These are phyloP conservation scores for Tetrahymena thermophila DNA, from an alignment of 73 alveolate genomes.

Conservation along the genomic window DNA sequence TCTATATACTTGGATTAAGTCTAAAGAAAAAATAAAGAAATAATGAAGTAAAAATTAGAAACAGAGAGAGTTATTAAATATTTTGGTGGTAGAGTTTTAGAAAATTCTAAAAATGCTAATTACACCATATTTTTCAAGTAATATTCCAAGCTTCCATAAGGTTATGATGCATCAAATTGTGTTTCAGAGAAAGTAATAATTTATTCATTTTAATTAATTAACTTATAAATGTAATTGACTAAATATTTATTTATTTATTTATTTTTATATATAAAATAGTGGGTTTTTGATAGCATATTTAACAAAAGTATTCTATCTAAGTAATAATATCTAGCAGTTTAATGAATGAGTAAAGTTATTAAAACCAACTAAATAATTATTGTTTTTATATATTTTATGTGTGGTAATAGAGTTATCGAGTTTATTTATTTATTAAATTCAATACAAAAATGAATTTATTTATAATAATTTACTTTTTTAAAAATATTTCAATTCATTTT, in stretches of 20 bases:
- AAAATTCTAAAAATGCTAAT: background rate
- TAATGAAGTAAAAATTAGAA: background rate
- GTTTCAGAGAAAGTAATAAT: background rate
- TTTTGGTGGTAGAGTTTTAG: background rate
- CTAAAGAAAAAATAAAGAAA: background rate
- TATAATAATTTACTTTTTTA: no score
- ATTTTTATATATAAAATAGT: background rate
- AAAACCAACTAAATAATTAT: background rate
- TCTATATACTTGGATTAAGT: background rate
- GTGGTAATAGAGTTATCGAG: background rate
- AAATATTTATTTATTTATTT: no score
- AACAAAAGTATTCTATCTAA: background rate
- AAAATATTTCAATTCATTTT: no score
- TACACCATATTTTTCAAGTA: background rate
- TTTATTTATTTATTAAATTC: no score
- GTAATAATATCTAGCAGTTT: background rate
- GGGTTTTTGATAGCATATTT: background rate
- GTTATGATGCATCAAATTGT: background rate
- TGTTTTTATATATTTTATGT: no score
- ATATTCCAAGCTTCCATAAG: background rate
- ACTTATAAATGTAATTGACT: no score
- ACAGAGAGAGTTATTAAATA: background rate
- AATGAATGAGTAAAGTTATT: background rate
- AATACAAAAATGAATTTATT: no score
- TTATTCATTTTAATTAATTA: background rate